These are phyloP conservation scores for Petunia secreta DNA, from an alignment of 257 asterid genomes.

Conservation along the genomic window DNA sequence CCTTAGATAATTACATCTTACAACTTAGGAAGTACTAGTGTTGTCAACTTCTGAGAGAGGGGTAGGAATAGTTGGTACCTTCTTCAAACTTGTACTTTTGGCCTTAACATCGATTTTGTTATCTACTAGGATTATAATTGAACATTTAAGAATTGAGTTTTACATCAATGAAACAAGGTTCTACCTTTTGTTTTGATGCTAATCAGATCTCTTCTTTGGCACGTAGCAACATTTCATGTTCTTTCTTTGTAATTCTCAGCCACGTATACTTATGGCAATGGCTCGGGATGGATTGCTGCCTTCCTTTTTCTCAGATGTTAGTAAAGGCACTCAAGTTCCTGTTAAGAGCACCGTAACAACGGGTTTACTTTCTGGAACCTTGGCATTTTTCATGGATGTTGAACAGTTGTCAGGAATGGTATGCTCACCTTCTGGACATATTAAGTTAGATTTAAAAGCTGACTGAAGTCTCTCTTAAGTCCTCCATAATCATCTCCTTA, in stretches of 20 bases:
- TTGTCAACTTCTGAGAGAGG: not conserved
- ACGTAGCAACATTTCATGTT: not conserved
- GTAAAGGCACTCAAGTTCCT: conserved; percentile 78
- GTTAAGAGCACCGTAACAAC: conserved; percentile 76
- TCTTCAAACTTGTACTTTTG: conserved; percentile 2
- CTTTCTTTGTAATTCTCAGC: conserved; percentile 50
- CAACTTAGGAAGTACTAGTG: not conserved
- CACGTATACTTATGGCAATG: conserved; percentile 98
- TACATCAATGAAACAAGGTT: too few relatives aligned
- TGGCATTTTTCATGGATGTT: conserved; percentile 96
- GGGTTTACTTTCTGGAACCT: conserved; percentile 71
- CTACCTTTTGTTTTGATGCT: too few relatives aligned
- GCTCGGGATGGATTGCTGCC: conserved; percentile 98
- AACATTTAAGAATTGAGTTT: too few relatives aligned
- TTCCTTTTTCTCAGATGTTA: conserved; percentile 81
- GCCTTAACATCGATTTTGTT: not conserved
- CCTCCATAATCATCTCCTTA: not conserved
- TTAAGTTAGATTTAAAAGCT: not conserved
- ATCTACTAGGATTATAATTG: too few relatives aligned
- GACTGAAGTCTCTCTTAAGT: conserved; percentile 7
- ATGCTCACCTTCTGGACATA: conserved; percentile 27
- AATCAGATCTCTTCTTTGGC: too few relatives aligned
- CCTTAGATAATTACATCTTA: not conserved
- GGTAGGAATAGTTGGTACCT: not conserved
- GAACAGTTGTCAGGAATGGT: conserved; percentile 99